Base-by-base conservation (phyloP, 805 yeast genomes). In the Suhomyces faveliae region DNA sequence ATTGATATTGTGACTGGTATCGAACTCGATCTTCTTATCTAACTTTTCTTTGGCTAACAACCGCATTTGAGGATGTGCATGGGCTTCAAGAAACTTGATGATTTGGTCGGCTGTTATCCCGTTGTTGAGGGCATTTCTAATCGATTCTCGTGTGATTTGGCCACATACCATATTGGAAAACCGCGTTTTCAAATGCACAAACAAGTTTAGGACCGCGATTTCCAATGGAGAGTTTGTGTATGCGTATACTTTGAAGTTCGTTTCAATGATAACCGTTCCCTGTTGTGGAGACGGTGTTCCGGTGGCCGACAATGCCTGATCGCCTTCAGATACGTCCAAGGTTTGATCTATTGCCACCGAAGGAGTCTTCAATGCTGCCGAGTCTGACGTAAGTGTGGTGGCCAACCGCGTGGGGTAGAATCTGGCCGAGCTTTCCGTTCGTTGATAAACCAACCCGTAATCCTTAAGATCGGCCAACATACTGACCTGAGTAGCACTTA, bases 81-180 rank as follows among this genome's bases (percentile, higher is more conserved):
- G 97, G 0, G 90, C 79, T 53, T 89, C 90, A 40, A 94, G 67
- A 62, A 92, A 94, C 53, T 89, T 81, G 51, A 94, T 86, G 56
- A 94, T 88, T 63, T 94, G 99, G 33, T 90, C 97, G 0, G 98
- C 92, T 0, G 97, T 87, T 57, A 94, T 94, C 23, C 99, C 99
- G 57, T 87, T 89, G 37, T 74, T 63, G 33, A 94, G 68, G 0
- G 99, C 99, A 46, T 79, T 74, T 50, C 98, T 76, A 17, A 94
- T 84, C 0, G 96, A 88, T 58, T 92, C 97, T 64, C 98, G 80
- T 4, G 97, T 91, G 49, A 94, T 79, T 54, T 87, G 89, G 1
- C 99, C 99, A 3, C 94, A 81, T 3, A 94, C 97, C 85, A 94
- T 83, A 62, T 94, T 94, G 11, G 90, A 74, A 64, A 94, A 94